phyloP scores from a whole-genome alignment of 176 grass and related monocot species.

The Areca catechu region DNA sequence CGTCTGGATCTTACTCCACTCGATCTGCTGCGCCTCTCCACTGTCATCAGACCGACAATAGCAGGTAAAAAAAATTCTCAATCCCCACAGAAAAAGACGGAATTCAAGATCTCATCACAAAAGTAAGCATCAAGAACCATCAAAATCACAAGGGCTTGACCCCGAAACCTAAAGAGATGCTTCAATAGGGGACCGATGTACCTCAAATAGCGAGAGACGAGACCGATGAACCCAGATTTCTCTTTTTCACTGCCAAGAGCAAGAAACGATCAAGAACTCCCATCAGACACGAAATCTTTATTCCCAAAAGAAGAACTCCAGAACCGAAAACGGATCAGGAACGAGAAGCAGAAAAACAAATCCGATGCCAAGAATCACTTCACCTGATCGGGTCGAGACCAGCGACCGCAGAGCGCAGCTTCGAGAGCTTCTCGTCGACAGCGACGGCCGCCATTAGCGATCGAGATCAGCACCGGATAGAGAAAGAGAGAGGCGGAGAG shows the following conservation, averaged over 20 bases:
- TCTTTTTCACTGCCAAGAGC: slow-evolving; percentile 63
- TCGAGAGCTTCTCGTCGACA: slow-evolving; percentile 48
- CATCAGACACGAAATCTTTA: slow-evolving; percentile 8
- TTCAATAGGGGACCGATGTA: slow-evolving; percentile 18
- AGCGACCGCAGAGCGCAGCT: slow-evolving; percentile 40
- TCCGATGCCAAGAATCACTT: background rate
- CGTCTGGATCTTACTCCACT: slow-evolving; percentile 98
- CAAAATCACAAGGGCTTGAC: background rate
- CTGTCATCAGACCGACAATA: slow-evolving; percentile 19
- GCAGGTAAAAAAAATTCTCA: slow-evolving; percentile 5
- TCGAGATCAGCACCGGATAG: background rate
- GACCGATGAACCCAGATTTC: slow-evolving; percentile 81
- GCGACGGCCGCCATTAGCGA: slow-evolving; percentile 30
- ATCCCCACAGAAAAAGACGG: background rate
- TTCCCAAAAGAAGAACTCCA: background rate
- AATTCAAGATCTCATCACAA: background rate
- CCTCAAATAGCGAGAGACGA: slow-evolving; percentile 90
- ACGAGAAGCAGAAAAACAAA: slow-evolving; percentile 11
- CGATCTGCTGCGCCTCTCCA: slow-evolving; percentile 83
- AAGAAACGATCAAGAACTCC: slow-evolving; percentile 12
- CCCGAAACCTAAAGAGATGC: background rate
- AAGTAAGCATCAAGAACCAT: background rate
- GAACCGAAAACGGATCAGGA: background rate
- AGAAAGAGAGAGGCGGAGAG: background rate
- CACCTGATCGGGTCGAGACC: slow-evolving; percentile 81